Evolutionary conservation across 768 basidiomycete species (phyloP).

Genomic region (Termitomyces sp.): DNA sequence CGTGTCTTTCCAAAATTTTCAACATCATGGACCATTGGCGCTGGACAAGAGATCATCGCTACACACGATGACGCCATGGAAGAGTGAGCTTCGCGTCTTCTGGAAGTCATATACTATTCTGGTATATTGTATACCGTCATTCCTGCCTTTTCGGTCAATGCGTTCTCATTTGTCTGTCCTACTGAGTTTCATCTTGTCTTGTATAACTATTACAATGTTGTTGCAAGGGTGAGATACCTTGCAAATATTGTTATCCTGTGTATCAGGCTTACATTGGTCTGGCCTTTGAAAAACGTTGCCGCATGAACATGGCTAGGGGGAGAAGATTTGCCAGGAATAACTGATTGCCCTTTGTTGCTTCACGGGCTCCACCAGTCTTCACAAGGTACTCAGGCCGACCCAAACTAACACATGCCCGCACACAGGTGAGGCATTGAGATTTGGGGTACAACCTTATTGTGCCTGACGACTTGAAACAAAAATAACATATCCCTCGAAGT

Average conservation of each 20-base stretch:
- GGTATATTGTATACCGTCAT: background rate
- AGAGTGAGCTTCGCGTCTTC: conserved; percentile 20
- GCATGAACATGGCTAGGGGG: background rate
- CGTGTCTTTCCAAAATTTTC: conserved; percentile 90
- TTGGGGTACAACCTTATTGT: background rate
- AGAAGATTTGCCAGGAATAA: background rate
- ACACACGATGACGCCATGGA: conserved; percentile 32
- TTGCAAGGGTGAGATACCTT: background rate
- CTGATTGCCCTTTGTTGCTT: background rate
- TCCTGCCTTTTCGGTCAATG: background rate
- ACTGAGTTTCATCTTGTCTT: background rate
- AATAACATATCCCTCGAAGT: background rate
- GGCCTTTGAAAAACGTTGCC: too few species aligned
- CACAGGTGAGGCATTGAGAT: background rate
- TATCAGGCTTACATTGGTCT: too few species aligned
- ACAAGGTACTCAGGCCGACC: background rate
- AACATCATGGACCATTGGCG: conserved; percentile 37
- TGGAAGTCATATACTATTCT: background rate
- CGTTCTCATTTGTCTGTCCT: background rate
- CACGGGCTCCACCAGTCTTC: background rate
- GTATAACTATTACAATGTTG: background rate
- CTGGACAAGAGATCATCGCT: background rate
- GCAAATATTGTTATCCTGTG: background rate
- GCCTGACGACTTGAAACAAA: background rate
- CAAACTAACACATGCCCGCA: background rate